Conservation (phyloP, 441 rosid species). For the Theobroma grandiflorum region DNA sequence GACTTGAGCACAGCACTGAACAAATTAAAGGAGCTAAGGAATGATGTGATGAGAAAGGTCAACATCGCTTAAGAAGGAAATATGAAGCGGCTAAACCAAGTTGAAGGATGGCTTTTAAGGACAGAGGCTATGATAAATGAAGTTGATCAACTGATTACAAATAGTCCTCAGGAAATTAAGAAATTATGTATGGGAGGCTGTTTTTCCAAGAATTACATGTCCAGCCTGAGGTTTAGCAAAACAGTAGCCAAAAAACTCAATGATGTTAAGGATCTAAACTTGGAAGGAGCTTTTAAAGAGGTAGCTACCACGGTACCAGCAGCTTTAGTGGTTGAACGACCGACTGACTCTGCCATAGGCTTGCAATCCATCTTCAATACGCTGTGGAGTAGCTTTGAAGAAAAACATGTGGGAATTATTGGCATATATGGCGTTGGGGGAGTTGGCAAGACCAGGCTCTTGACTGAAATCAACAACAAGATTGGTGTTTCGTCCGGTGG, state of each 20-base stretch:
- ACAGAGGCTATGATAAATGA: neutral
- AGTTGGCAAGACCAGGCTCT: slow-evolving; percentile 65
- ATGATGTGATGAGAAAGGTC: neutral
- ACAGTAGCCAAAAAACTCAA: neutral
- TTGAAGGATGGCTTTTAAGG: neutral
- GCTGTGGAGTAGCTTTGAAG: slow-evolving; percentile 44
- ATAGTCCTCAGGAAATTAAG: neutral
- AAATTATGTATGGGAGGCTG: slow-evolving; percentile 18
- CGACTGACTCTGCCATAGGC: slow-evolving; percentile 43
- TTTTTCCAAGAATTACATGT: slow-evolving; percentile 30
- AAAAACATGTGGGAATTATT: slow-evolving; percentile 28
- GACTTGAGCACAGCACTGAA: neutral
- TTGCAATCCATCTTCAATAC: slow-evolving; percentile 35
- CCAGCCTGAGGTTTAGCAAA: neutral
- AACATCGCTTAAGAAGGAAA: neutral
- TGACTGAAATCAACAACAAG: slow-evolving; percentile 51
- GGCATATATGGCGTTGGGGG: slow-evolving; percentile 60
- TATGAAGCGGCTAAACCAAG: neutral
- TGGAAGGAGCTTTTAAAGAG: slow-evolving; percentile 35
- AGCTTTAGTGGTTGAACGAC: slow-evolving; percentile 30
- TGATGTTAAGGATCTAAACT: neutral
- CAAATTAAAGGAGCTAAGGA: neutral
- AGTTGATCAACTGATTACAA: neutral
- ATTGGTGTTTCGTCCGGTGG: slow-evolving; percentile 13
- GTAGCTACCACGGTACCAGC: slow-evolving; percentile 29